phyloP scores from a whole-genome alignment of 805 yeast genomes.

The Candida ovalis region DNA sequence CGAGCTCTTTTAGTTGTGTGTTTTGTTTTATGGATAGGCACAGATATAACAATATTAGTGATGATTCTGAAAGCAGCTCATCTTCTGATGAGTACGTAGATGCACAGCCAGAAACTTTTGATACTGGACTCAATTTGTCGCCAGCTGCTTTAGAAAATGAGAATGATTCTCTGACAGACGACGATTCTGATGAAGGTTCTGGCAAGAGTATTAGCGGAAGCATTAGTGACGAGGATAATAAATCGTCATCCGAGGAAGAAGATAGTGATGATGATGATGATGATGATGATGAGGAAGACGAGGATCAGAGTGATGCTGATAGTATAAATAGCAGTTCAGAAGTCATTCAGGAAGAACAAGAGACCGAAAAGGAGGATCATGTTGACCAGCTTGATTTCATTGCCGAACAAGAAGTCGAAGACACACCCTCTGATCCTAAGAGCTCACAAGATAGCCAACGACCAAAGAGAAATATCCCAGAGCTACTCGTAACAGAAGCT shows the following conservation, averaged over 20 bases:
- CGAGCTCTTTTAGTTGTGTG: too few species aligned
- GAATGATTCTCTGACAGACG: background rate
- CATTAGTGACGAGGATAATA: background rate
- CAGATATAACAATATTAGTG: background rate
- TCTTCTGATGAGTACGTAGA: background rate
- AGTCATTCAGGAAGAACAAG: too few species aligned
- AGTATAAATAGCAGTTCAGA: too few species aligned
- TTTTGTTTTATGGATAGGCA: too few species aligned
- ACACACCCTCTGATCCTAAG: too few species aligned
- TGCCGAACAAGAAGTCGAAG: too few species aligned
- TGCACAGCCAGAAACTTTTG: background rate
- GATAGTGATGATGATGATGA: background rate
- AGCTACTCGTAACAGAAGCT: constrained; percentile 18
- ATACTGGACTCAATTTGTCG: background rate
- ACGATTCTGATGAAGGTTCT: background rate
- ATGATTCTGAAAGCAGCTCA: background rate
- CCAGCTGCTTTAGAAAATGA: background rate
- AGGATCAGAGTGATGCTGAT: too few species aligned
- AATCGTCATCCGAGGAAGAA: background rate
- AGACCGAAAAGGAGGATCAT: too few species aligned
- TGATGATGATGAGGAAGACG: background rate
- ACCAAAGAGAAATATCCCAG: too few species aligned
- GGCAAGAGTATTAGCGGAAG: background rate
- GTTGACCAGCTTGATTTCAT: too few species aligned
- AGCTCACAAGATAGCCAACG: too few species aligned